These are phyloP conservation scores for Onygenales sp. DNA, from an alignment of 2,329 filamentous ascomycete genomes.

Conservation along the genomic window DNA sequence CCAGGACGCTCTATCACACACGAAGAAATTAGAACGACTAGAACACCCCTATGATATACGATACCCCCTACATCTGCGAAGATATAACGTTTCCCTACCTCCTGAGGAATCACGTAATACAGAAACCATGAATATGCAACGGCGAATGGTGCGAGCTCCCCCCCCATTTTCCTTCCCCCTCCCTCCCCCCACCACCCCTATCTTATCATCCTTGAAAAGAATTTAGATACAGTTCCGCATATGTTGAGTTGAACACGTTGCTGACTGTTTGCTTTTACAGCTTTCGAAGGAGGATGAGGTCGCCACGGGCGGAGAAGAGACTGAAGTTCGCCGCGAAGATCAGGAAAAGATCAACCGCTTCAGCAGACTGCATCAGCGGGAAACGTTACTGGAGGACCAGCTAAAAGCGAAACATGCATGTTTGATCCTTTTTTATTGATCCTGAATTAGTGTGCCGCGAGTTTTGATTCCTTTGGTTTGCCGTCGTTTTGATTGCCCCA, in stretches of 20 bases:
- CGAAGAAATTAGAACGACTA: too few relatives aligned
- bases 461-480: background rate
- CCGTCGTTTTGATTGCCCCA: background rate
- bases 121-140: conserved; percentile 2
- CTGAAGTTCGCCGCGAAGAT: conserved; percentile 90
- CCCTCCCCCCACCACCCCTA: background rate
- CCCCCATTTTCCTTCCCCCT: background rate
- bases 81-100: background rate
- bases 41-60: too few relatives aligned
- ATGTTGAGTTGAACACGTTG: background rate
- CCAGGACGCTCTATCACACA: too few relatives aligned
- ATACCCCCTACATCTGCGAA: too few relatives aligned
- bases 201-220: background rate
- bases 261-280: conserved; percentile 38
- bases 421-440: conserved; percentile 6
- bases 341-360: conserved; percentile 99
- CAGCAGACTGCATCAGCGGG: conserved; percentile 83
- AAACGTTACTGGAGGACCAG: conserved; percentile 68
- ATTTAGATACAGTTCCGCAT: background rate
- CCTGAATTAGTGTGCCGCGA: background rate
- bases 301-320: conserved; percentile 62
- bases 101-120: background rate
- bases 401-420: conserved; percentile 68
- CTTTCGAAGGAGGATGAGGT: conserved; percentile 89
- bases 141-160: conserved; percentile 1